Evolutionary conservation across 2,329 filamentous ascomycete genomes (phyloP).

Genomic region (Neopestalotiopsis rosae): DNA sequence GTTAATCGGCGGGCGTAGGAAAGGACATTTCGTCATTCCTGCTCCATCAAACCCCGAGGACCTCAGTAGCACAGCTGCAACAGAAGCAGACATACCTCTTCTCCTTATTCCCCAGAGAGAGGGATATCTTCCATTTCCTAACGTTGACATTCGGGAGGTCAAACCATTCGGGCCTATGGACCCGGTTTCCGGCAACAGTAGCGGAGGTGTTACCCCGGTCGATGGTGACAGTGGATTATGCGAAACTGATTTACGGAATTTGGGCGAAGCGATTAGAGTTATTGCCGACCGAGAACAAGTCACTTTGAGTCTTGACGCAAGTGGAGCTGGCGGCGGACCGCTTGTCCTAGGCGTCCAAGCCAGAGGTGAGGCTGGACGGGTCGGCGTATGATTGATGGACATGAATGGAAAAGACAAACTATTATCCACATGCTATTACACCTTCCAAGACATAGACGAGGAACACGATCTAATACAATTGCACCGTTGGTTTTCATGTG

Average conservation of each 20-base stretch:
- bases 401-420: background rate
- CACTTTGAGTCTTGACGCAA: slow-evolving; percentile 74
- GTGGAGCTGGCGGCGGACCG: slow-evolving; percentile 68
- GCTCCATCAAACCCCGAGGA: slow-evolving; percentile 27
- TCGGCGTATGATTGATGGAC: background rate
- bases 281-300: slow-evolving; percentile 73
- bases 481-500: too few species aligned
- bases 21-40: slow-evolving; percentile 75
- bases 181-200: slow-evolving; percentile 24
- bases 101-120: slow-evolving; percentile 81
- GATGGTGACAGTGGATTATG: slow-evolving; percentile 52
- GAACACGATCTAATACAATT: too few species aligned
- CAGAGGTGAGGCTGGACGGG: slow-evolving; percentile 22
- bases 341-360: slow-evolving; percentile 69
- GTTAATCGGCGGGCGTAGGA: slow-evolving; percentile 83
- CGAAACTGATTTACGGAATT: slow-evolving; percentile 81
- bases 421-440: too few species aligned
- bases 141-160: slow-evolving; percentile 76
- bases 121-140: slow-evolving; percentile 79
- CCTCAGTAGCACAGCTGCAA: slow-evolving; percentile 48
- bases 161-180: slow-evolving; percentile 29
- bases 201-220: slow-evolving; percentile 18
- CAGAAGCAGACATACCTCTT: slow-evolving; percentile 67
- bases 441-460: background rate
- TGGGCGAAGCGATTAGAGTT: slow-evolving; percentile 78